These are phyloP conservation scores for Arthrobotrys sphaeroides DNA, from an alignment of 2,329 filamentous ascomycete genomes.

Conservation along the genomic window DNA sequence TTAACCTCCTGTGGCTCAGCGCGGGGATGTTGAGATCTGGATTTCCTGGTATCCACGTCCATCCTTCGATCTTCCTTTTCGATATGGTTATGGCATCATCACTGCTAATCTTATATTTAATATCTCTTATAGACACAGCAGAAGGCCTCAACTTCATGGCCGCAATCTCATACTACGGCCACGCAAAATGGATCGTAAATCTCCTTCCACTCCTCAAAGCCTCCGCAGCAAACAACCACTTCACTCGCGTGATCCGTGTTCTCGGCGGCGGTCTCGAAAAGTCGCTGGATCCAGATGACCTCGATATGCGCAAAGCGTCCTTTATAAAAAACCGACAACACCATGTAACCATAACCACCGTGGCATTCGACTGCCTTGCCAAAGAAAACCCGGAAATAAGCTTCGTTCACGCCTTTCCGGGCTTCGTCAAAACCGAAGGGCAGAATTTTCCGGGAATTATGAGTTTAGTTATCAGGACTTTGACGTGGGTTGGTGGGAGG, in stretches of 20 bases:
- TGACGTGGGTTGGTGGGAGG: slow-evolving; percentile 60
- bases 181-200: slow-evolving; percentile 68
- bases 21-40: slow-evolving; percentile 63
- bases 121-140: slow-evolving; percentile 64
- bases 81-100: background rate
- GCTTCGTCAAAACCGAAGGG: slow-evolving; percentile 64
- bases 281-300: slow-evolving; percentile 64
- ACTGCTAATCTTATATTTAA: background rate
- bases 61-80: background rate
- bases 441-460: slow-evolving; percentile 60
- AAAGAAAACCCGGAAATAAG: slow-evolving; percentile 63
- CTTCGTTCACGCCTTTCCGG: slow-evolving; percentile 66
- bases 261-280: slow-evolving; percentile 67
- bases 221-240: slow-evolving; percentile 60
- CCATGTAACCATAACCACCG: slow-evolving; percentile 64
- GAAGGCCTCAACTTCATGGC: slow-evolving; percentile 69
- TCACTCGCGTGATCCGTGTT: slow-evolving; percentile 69
- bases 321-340: slow-evolving; percentile 61
- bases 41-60: slow-evolving; percentile 43
- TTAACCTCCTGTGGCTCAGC: slow-evolving; percentile 69
- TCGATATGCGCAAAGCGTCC: slow-evolving; percentile 62
- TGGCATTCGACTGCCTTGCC: slow-evolving; percentile 66
- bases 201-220: slow-evolving; percentile 68
- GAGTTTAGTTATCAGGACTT: slow-evolving; percentile 59
- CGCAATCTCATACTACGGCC: slow-evolving; percentile 68